These are phyloP conservation scores for Claviceps quebecensis DNA, from an alignment of 2,329 filamentous ascomycete species.

Conservation along the genomic window DNA sequence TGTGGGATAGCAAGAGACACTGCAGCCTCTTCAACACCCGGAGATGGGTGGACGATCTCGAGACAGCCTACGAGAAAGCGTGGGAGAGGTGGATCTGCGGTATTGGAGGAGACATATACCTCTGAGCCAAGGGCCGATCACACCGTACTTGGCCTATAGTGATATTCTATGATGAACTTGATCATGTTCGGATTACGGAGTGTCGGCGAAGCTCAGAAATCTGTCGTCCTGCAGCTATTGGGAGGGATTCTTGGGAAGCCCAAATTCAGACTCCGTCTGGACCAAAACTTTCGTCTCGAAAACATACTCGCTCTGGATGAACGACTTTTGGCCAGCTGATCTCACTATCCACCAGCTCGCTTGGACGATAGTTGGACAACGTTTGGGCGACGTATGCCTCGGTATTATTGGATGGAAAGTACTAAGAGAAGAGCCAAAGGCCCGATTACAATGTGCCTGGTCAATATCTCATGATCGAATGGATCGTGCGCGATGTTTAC, in stretches of 20 bases:
- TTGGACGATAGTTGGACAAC: too few species aligned
- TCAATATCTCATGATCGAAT: background rate
- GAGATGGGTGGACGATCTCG: conserved; percentile 81
- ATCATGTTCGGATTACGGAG: conserved; percentile 2
- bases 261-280: too few species aligned
- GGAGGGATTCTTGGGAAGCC: too few species aligned
- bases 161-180: background rate
- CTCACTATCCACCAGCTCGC: too few species aligned
- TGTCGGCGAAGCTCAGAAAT: background rate
- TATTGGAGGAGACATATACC: conserved; percentile 84
- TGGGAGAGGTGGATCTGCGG: conserved; percentile 81
- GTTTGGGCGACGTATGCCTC: too few species aligned
- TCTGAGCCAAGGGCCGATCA: conserved; percentile 25
- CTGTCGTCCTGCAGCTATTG: too few species aligned
- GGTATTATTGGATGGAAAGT: too few species aligned
- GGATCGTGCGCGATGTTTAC: background rate
- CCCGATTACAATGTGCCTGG: too few species aligned
- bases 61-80: conserved; percentile 74
- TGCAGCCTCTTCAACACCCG: conserved; percentile 84
- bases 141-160: background rate
- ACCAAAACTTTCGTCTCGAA: too few species aligned
- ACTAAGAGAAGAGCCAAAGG: too few species aligned
- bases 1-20: conserved; percentile 73
- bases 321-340: too few species aligned
- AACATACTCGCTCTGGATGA: too few species aligned